Base-by-base conservation (phyloP, 495 filamentous ascomycete species). In the Rhizodiscina lignyota region DNA sequence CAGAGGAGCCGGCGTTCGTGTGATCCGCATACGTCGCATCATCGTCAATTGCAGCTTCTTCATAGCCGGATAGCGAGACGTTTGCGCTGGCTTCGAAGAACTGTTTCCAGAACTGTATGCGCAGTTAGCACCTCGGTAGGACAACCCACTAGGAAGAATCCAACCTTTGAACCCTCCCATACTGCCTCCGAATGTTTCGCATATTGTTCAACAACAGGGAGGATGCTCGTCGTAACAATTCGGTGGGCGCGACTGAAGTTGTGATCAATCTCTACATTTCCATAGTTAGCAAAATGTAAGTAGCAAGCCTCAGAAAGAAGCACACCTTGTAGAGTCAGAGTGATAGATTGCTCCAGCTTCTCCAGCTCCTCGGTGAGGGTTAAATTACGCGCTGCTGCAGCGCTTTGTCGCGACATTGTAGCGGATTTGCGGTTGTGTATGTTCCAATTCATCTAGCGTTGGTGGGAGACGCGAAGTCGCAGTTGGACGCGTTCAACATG, bases 31-130 rank as follows among this genome's bases (percentile, higher is more conserved):
- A 37, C 11, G 46, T 10, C n/a, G 41, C 46, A 1, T 46, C 47
- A 30, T 52, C 49, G 55, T 69, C 71, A 21, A 58, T 59, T 16
- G 70, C 71, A 32, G 68, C 56, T 48, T 93, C 89, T 55, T 93
- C 86, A 54, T 96, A 94, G 33, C 85, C 84, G 8, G 85, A 91
- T n/a, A 97, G 70, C 2, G 84, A 89, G 18, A 96, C 87, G 47
- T 97, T 97, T 53, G 89, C 89, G 30, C 80, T 89, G 36, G 87
- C 83, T 60, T 97, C 89, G 60, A 97, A 97, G 70, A 97, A 96
- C 63, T 93, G 83, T 58, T 94, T 96, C 89, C 89, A 97, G 59
- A 94, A 96, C 82, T 39, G n/a, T n/a, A 23, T 21, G 21, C 31
- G 56, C 38, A 49, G 37, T 29, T 23, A 5, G 18, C 8, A 16